Conservation (phyloP, 495 filamentous ascomycete genomes). For the Aspergillus saccharolyticus region DNA sequence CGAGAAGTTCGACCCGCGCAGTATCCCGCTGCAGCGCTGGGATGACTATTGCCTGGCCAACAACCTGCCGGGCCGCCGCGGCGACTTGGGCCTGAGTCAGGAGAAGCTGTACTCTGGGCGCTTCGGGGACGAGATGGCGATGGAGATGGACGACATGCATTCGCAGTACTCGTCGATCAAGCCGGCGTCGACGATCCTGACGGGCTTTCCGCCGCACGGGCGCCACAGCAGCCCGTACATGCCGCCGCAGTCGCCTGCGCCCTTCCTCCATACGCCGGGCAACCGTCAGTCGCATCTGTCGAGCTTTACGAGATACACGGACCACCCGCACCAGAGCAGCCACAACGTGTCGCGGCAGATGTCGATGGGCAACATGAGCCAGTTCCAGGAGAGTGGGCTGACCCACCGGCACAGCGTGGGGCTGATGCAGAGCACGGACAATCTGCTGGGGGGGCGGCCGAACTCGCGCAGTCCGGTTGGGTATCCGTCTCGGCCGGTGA, state of each 20-base stretch:
- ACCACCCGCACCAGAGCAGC: constrained; percentile 38
- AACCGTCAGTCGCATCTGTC: constrained; percentile 55
- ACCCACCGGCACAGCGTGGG: constrained; percentile 45
- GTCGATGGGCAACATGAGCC: constrained; percentile 58
- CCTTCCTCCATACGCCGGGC: constrained; percentile 50
- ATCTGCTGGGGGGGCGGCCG: constrained; percentile 49
- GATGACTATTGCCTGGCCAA: constrained; percentile 94
- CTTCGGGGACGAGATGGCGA: constrained; percentile 60
- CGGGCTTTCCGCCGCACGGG: constrained; percentile 69
- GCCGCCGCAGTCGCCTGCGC: constrained; percentile 73
- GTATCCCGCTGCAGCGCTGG: constrained; percentile 92
- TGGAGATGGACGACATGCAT: constrained; percentile 98
- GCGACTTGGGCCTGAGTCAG: constrained; percentile 41
- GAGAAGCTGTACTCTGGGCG: constrained; percentile 60
- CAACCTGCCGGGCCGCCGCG: constrained; percentile 86
- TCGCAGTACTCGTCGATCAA: constrained; percentile 93
- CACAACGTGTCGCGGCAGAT: constrained; percentile 44
- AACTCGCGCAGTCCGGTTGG: constrained; percentile 51
- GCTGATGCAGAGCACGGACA: constrained; percentile 55
- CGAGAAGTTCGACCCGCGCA: constrained; percentile 82
- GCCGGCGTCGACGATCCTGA: constrained; percentile 86
- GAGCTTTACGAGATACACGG: constrained; percentile 49
- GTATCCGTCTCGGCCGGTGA: constrained; percentile 53
- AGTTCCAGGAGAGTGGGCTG: constrained; percentile 48
- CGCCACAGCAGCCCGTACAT: constrained; percentile 56